Base-by-base conservation (phyloP, 108 stramenopile genomes). In the Cyclotella baltica region DNA sequence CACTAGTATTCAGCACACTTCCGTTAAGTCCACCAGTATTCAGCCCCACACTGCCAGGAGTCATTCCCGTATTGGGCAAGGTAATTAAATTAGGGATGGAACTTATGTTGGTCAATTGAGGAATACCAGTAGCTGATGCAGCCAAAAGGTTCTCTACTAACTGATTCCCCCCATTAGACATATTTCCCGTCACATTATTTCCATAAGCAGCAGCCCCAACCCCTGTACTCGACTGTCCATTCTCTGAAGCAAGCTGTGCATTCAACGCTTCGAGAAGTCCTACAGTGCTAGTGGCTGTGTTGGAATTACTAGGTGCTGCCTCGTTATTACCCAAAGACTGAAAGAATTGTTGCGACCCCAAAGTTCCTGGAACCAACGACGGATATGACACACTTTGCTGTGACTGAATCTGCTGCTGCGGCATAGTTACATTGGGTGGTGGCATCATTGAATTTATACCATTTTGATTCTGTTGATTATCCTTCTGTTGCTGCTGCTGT, bases 401-500 rank as follows among this genome's bases (percentile, higher is more conserved):
- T 28, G 23, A 27, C 31, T 25, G 25, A 0, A 15, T 53, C 10
- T 28, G 53, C 22, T 35, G 36, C 36, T 36, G 68, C 25, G 25
- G 62, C 30, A 46, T n/a, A 31, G 38, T 29, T 19, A 46, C 52
- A 35, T 34, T 71, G 36, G 71, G 78, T 29, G 70, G 78, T 29
- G 80, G 70, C 76, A 83, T 63, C 74, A 73, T 73, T 78, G 58
- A 20, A 77, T 72, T 66, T 35, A 74, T 57, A 18, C 48, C 62
- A 22, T 52, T 28, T 67, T 74, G 78, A 29, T 55, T 48, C 37
- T 80, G 56, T 53, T 69, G 53, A 43, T 33, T 55, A 34, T 56
- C 19, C 15, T 35, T 22, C 15, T 46, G 58, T 13, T 72, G 70
- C 22, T 72, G 70, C n/a, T 78, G 77, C 40, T 52, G 48, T 37